These are phyloP conservation scores for Podila clonocystis DNA, from an alignment of 192 early-diverging fungal genomes.

Conservation along the genomic window DNA sequence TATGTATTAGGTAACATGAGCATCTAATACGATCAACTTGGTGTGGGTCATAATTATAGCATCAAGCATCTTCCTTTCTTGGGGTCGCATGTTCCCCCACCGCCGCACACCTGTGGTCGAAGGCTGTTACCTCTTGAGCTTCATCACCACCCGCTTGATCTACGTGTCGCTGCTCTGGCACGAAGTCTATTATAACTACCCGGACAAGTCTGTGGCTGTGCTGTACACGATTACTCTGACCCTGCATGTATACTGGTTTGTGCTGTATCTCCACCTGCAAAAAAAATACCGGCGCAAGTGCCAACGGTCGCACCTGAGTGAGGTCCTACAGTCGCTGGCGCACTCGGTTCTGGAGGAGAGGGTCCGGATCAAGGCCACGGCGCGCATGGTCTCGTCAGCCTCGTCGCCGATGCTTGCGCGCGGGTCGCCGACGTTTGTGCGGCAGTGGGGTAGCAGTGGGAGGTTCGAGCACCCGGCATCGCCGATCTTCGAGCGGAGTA, in stretches of 20 bases:
- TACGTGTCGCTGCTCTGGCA: slow-evolving; percentile 48
- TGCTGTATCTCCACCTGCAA: slow-evolving; percentile 35
- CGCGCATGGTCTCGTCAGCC: not conserved
- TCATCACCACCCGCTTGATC: slow-evolving; percentile 18
- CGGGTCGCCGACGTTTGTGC: not conserved
- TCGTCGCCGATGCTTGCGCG: not conserved
- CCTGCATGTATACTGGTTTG: slow-evolving; percentile 44
- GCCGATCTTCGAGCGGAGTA: not conserved
- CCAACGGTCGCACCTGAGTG: slow-evolving; percentile 12
- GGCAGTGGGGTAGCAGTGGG: not conserved
- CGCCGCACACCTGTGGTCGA: slow-evolving; percentile 31
- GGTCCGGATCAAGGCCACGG: not conserved
- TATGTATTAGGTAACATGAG: not conserved
- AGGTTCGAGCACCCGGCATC: not conserved
- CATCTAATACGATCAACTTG: not conserved
- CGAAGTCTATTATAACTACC: slow-evolving; percentile 46
- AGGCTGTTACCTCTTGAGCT: slow-evolving; percentile 22
- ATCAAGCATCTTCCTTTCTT: slow-evolving; percentile 47
- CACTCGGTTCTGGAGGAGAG: slow-evolving; percentile 7
- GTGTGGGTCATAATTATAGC: not conserved
- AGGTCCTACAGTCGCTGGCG: slow-evolving; percentile 7
- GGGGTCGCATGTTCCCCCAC: slow-evolving; percentile 43
- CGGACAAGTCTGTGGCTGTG: slow-evolving; percentile 42
- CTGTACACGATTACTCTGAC: slow-evolving; percentile 39
- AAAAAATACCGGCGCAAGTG: slow-evolving; percentile 15